Conservation (phyloP, 2,329 filamentous ascomycete genomes). For the Colletotrichum acutatum region DNA sequence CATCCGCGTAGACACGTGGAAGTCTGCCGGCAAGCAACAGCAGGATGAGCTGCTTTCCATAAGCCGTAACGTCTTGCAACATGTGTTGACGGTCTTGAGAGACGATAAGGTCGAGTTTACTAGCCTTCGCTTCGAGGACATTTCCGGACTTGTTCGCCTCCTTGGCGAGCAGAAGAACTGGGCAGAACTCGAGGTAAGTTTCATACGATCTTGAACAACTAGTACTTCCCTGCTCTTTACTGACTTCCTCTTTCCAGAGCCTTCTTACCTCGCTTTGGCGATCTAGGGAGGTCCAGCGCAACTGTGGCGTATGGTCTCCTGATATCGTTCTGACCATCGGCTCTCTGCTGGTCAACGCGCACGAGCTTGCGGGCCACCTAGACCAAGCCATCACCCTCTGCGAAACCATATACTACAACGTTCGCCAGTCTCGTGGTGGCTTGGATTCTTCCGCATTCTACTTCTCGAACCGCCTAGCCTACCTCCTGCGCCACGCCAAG, state of each 20-base stretch:
- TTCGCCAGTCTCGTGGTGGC: slow-evolving; percentile 45
- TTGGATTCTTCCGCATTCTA: slow-evolving; percentile 43
- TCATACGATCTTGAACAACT: accelerated
- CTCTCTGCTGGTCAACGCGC: slow-evolving; percentile 45
- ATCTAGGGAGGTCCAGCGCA: slow-evolving; percentile 47
- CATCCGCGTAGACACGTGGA: slow-evolving; percentile 44
- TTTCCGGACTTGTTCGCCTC: slow-evolving; percentile 56
- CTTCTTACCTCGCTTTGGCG: slow-evolving; percentile 46
- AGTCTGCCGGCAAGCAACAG: slow-evolving; percentile 42
- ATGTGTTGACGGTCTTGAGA: slow-evolving; percentile 53
- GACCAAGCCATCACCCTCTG: slow-evolving; percentile 44
- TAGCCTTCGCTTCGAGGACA: slow-evolving; percentile 54
- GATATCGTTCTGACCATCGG: slow-evolving; percentile 44
- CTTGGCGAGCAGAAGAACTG: slow-evolving; percentile 60
- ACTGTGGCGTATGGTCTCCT: slow-evolving; percentile 39
- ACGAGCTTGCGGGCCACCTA: slow-evolving; percentile 41
- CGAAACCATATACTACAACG: slow-evolving; percentile 47
- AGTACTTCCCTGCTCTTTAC: neutral
- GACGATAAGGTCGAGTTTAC: slow-evolving; percentile 55
- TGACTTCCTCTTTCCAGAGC: slow-evolving; percentile 26
- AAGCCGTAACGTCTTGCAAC: slow-evolving; percentile 20
- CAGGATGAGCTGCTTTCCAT: slow-evolving; percentile 41
- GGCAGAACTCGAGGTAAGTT: slow-evolving; percentile 51
- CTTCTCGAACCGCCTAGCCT: slow-evolving; percentile 43
- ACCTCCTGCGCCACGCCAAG: slow-evolving; percentile 40